These are phyloP conservation scores for Osmanthus fragrans DNA, from an alignment of 257 asterid genomes.

Conservation along the genomic window DNA sequence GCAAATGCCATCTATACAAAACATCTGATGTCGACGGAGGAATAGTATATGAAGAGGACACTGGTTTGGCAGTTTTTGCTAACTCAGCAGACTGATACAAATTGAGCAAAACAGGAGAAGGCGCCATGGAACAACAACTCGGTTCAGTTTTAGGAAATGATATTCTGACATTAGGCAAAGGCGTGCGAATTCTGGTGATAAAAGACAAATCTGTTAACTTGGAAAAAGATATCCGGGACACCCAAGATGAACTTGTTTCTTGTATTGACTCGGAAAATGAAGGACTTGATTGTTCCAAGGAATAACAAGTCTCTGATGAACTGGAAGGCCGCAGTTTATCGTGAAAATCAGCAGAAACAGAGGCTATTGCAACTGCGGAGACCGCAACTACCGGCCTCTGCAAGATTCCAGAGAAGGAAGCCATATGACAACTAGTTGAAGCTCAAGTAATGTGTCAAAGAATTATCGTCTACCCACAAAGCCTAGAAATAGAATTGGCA, in stretches of 20 bases:
- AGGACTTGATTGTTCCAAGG: constrained; percentile 49
- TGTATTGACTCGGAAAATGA: constrained; percentile 28
- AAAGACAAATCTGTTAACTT: constrained; percentile 59
- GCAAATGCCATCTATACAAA: constrained; percentile 88
- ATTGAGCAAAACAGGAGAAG: constrained; percentile 47
- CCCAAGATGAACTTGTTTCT: constrained; percentile 60
- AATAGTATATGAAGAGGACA: constrained; percentile 26
- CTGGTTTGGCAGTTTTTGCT: constrained; percentile 61
- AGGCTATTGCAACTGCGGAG: constrained; percentile 76
- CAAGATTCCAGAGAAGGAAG: constrained; percentile 65
- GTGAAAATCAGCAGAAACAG: constrained; percentile 73
- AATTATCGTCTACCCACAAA: constrained; percentile 16
- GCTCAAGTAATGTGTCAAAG: background rate
- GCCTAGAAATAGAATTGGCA: constrained; percentile 24
- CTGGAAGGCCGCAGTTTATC: constrained; percentile 51
- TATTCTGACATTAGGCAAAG: constrained; percentile 50
- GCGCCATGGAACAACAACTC: constrained; percentile 36
- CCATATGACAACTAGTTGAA: constrained; percentile 41
- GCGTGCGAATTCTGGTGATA: constrained; percentile 41
- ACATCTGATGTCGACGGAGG: constrained; percentile 55
- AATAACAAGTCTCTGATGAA: constrained; percentile 39
- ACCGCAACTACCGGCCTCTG: constrained; percentile 89
- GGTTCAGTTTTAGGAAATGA: constrained; percentile 35
- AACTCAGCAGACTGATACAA: constrained; percentile 59
- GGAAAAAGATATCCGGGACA: constrained; percentile 59